A percentile compares a stretch with the other conserved stretches of the same genome.
Evolutionary conservation across 768 basidiomycete species (phyloP).

Genomic region (Boletus rubescentipes): DNA sequence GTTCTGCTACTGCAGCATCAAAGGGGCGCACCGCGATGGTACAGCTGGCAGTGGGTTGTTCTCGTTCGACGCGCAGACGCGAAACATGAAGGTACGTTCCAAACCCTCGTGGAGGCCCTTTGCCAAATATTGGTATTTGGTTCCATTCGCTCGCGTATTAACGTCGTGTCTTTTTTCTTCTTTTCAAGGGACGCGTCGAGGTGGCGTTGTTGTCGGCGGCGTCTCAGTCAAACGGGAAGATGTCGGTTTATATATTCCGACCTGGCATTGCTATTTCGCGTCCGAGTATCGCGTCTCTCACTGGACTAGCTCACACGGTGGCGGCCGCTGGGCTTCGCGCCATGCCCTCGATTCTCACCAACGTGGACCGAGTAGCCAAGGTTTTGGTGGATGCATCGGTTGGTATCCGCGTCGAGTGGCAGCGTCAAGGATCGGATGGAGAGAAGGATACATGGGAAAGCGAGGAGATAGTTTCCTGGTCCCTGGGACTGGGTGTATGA

Average conservation of each 20-base stretch:
- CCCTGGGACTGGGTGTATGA: slow-evolving; percentile 21
- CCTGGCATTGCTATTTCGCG: slow-evolving; percentile 17
- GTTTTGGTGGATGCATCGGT: slow-evolving; percentile 29
- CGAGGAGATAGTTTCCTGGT: slow-evolving; percentile 27
- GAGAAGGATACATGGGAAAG: slow-evolving; percentile 29
- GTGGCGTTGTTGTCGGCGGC: slow-evolving; percentile 13
- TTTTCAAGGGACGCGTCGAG: slow-evolving; percentile 25
- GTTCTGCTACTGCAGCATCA: slow-evolving; percentile 30
- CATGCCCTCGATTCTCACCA: slow-evolving; percentile 24
- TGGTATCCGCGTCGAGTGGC: slow-evolving; percentile 28
- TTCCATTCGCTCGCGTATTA: too few relatives aligned
- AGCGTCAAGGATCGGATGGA: slow-evolving; percentile 12
- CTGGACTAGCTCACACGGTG: too few relatives aligned
- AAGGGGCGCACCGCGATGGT: slow-evolving; percentile 19
- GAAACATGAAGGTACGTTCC: slow-evolving; percentile 30
- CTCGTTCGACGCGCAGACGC: slow-evolving; percentile 16
- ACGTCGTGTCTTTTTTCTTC: too few relatives aligned
- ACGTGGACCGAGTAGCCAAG: slow-evolving; percentile 19
- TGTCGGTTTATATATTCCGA: slow-evolving; percentile 22
- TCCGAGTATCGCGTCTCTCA: slow-evolving; percentile 10
- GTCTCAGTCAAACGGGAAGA: slow-evolving; percentile 8
- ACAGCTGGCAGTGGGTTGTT: slow-evolving; percentile 14
- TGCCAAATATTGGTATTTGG: too few relatives aligned
- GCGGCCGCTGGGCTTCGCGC: slow-evolving; percentile 18
- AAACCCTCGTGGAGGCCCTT: too few relatives aligned